phyloP scores from a whole-genome alignment of 2,329 filamentous ascomycete genomes.

The Chalaropsis ovoidea region DNA sequence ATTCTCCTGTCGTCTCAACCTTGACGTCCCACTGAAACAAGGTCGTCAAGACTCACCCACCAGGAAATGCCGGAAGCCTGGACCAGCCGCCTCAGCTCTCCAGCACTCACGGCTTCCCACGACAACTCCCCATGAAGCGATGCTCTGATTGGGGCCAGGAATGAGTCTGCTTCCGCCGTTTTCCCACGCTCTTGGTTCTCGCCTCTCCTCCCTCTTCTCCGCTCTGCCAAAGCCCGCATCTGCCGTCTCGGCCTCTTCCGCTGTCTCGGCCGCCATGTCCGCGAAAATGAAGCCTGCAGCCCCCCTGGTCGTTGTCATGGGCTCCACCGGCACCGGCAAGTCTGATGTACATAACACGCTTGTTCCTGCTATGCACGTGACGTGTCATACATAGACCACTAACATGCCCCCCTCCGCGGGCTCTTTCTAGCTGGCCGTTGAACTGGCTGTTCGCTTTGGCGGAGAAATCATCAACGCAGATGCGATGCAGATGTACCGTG shows the following conservation, averaged over 20 bases:
- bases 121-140: not conserved
- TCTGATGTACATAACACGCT: slow-evolving; percentile 54
- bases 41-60: not conserved
- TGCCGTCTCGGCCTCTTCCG: not conserved
- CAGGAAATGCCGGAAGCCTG: not conserved
- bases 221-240: not conserved
- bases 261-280: slow-evolving; percentile 28
- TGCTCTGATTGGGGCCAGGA: slow-evolving; percentile 10
- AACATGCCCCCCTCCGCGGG: slow-evolving; percentile 6
- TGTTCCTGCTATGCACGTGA: not conserved
- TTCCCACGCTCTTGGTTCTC: slow-evolving; percentile 14
- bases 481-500: slow-evolving; percentile 94
- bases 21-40: not conserved
- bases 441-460: slow-evolving; percentile 70
- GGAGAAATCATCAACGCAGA: slow-evolving; percentile 96
- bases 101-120: not conserved
- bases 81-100: not conserved
- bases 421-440: slow-evolving; percentile 63
- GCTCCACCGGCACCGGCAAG: slow-evolving; percentile 87
- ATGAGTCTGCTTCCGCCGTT: not conserved
- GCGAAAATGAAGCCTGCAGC: slow-evolving; percentile 34
- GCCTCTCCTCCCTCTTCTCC: not conserved
- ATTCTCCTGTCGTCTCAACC: not conserved
- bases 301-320: slow-evolving; percentile 71
- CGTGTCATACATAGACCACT: not conserved